A percentile compares a stretch with the other conserved stretches of the same genome.
phyloP scores from a whole-genome alignment of 2,329 filamentous ascomycete genomes.

The Ampelomyces quisqualis region DNA sequence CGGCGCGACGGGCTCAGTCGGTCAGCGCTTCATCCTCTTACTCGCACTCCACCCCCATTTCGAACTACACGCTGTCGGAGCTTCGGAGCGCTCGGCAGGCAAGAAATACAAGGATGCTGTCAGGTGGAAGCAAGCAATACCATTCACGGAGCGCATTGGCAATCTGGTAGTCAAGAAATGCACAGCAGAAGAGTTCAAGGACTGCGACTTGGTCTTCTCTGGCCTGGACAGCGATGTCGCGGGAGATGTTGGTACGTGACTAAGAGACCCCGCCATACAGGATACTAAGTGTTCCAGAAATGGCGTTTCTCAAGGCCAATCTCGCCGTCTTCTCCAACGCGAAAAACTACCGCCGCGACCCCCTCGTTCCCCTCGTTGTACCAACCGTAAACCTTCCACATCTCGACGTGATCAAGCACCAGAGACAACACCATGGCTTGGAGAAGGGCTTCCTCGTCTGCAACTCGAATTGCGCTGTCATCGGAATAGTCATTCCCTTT shows the following conservation, averaged over 20 bases:
- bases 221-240: conserved; percentile 92
- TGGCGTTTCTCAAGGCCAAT: conserved; percentile 84
- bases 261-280: too few relatives aligned
- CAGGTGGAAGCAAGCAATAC: conserved; percentile 86
- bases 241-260: conserved; percentile 76
- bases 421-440: conserved; percentile 70
- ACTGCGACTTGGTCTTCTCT: conserved; percentile 92
- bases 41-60: conserved; percentile 86
- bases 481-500: conserved; percentile 92
- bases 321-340: conserved; percentile 96
- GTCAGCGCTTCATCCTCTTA: conserved; percentile 91
- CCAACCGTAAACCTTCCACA: conserved; percentile 92
- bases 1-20: conserved; percentile 90
- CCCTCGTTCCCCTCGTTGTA: conserved; percentile 87
- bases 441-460: conserved; percentile 90
- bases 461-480: conserved; percentile 98
- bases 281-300: conserved; percentile 62
- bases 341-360: conserved; percentile 92
- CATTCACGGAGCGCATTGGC: conserved; percentile 74
- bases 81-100: conserved; percentile 82
- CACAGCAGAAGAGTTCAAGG: conserved; percentile 75
- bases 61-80: conserved; percentile 82
- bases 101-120: conserved; percentile 95
- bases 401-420: conserved; percentile 84
- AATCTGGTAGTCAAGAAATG: conserved; percentile 85